Evolutionary conservation across 257 asterid species (phyloP), one percentile per base, ranked within the genome.

Genomic region (Penstemon eatonii): DNA sequence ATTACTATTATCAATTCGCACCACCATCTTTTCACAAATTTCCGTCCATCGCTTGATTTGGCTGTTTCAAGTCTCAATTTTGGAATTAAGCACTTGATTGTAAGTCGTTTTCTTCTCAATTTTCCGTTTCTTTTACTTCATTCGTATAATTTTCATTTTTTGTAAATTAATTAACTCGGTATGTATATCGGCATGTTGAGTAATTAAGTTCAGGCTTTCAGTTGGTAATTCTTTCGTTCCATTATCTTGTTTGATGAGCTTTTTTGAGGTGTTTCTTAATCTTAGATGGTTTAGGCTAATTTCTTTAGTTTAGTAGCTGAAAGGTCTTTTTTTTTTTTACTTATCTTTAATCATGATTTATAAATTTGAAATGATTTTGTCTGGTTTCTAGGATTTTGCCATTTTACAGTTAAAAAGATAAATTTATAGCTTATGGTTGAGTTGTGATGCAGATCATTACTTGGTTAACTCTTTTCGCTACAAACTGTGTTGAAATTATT

Each of bases 31-130:
- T 65, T 5, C 51, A 25, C n/a, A 43, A 41, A 13, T 36, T 62
- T 38, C 36, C 50, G 51, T 51, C n/a, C 38, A 65, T 63, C 63
- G 70, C 63, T 72, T 61, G 77, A 46, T 64, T 71, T 51, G 72
- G 54, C 60, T 11, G 51, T 15, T 63, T 11, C 60, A 33, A 72
- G 81, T 37, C 75, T 77, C 63, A 39, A 10, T 65, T 69, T 68
- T n/a, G 43, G 66, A 49, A 61, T 56, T 51, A 19, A 67, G 46
- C 68, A 43, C 61, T 75, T 58, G 56, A 33, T 60, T 63, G 87
- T 82, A 60, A 80, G 85, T 72, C 40, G 64, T 73, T 66, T 75
- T 12, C 57, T 38, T 58, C n/a, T 36, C 59, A 49, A 38, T 70
- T 75, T 5, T 39, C 38, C 7, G 15, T 37, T 60, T 19, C 9